Percentiles rank a stretch among this genome's conserved stretches.
Evolutionary conservation across 495 filamentous ascomycete species (phyloP).

Genomic region (Lophiostoma macrostomum): DNA sequence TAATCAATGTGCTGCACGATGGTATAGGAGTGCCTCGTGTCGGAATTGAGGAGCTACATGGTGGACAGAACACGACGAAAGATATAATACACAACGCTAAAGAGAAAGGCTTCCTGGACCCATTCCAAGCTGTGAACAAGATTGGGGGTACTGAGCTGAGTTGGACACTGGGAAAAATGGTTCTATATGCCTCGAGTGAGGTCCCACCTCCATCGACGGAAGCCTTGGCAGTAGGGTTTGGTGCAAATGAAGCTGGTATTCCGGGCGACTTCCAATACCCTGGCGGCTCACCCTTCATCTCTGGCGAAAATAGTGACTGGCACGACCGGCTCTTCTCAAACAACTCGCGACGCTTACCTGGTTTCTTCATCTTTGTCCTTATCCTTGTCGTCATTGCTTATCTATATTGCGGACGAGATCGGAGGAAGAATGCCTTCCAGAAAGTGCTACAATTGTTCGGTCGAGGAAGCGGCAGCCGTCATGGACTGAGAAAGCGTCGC

Average conservation of each 20-base stretch:
- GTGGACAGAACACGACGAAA: constrained; percentile 69
- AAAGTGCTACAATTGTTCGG: constrained; percentile 50
- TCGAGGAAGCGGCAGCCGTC: constrained; percentile 44
- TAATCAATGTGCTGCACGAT: constrained; percentile 93
- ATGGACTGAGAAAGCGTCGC: constrained; percentile 46
- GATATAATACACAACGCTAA: constrained; percentile 66
- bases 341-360: constrained; percentile 64
- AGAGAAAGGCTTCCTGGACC: constrained; percentile 75
- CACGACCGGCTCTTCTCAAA: constrained; percentile 66
- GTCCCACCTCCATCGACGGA: constrained; percentile 61
- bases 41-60: constrained; percentile 62
- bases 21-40: constrained; percentile 93
- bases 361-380: constrained; percentile 69
- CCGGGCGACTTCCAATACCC: constrained; percentile 83
- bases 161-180: constrained; percentile 97
- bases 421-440: constrained; percentile 63
- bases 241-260: constrained; percentile 65
- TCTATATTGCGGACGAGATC: constrained; percentile 66
- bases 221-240: constrained; percentile 81
- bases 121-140: constrained; percentile 92
- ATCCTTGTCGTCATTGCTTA: constrained; percentile 66
- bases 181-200: constrained; percentile 92
- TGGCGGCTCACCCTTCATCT: constrained; percentile 45
- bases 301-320: constrained; percentile 60
- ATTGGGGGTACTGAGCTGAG: constrained; percentile 91